Evolutionary conservation across 306 rosid genomes (phyloP).

Genomic region (Cicer yamashitae): DNA sequence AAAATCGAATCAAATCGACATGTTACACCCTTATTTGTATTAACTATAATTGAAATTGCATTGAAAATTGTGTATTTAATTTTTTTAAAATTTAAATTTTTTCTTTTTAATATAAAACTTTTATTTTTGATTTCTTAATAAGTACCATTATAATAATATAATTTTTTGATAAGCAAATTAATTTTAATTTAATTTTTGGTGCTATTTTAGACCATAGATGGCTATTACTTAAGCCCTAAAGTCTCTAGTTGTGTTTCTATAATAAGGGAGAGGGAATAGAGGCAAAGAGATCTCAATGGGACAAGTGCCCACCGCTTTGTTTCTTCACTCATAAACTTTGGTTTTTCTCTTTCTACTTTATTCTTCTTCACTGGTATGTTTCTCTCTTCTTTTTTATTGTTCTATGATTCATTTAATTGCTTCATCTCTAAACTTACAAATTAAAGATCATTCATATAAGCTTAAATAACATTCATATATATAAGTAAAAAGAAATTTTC

Average conservation of each 20-base stretch:
- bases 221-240: constrained; percentile 21
- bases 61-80: no score
- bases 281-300: constrained; percentile 31
- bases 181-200: no score
- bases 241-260: not conserved
- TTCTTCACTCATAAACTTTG: constrained; percentile 24
- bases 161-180: no score
- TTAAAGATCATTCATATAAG: not conserved
- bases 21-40: no score
- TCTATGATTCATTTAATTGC: not conserved
- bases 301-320: constrained; percentile 34
- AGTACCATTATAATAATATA: no score
- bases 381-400: constrained; percentile 18
- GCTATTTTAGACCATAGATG: no score
- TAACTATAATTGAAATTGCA: no score
- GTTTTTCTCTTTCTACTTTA: constrained; percentile 11
- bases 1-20: no score
- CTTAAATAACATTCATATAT: not conserved
- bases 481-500: not conserved
- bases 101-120: no score
- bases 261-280: not conserved
- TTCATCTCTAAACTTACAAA: constrained; percentile 19
- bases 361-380: constrained; percentile 46
- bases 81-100: no score
- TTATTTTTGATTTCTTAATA: no score